Percentiles rank a stretch among this genome's conserved stretches.
Evolutionary conservation across 768 basidiomycete genomes (phyloP).

Genomic region (Boletus fagicola): DNA sequence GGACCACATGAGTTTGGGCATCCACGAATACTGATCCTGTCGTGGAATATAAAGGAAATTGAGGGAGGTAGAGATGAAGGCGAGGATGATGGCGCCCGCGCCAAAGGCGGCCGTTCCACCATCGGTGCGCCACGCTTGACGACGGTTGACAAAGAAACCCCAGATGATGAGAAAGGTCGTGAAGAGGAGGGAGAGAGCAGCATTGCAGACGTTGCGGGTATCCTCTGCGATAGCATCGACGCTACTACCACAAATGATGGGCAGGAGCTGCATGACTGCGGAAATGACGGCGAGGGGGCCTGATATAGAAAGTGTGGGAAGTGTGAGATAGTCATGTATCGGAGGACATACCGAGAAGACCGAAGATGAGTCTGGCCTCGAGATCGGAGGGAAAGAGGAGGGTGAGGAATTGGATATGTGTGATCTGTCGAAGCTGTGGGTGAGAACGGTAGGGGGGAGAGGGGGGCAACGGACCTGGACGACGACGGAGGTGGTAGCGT

Average conservation of each 20-base stretch:
- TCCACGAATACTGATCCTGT: conserved; percentile 88
- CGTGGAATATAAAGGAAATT: conserved; percentile 85
- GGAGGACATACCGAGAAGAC: conserved; percentile 64
- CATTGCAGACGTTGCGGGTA: conserved; percentile 92
- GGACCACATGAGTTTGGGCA: conserved; percentile 85
- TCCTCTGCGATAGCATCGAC: conserved; percentile 63
- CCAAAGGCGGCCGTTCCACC: conserved; percentile 97
- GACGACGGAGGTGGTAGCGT: conserved; percentile 76
- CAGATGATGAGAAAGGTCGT: conserved; percentile 86
- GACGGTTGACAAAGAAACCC: conserved; percentile 88
- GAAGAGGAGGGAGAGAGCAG: conserved; percentile 93
- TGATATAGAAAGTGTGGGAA: conserved; percentile 22
- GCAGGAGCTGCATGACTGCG: conserved; percentile 80
- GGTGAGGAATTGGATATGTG: conserved; percentile 97
- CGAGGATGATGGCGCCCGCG: conserved; percentile 76
- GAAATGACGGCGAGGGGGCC: conserved; percentile 85
- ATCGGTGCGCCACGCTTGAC: conserved; percentile 93
- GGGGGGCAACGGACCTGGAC: conserved; percentile 64
- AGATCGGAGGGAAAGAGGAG: conserved; percentile 89
- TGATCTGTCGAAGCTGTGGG: conserved; percentile 55
- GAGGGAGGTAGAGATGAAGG: conserved; percentile 76
- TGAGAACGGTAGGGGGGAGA: background rate
- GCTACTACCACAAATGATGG: conserved; percentile 42
- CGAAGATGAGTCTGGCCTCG: conserved; percentile 83
- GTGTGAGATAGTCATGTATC: fast-evolving